Evolutionary conservation across 116 monocot species (phyloP), one percentile per base, ranked within the genome.

Genomic region (Zostera marina): DNA sequence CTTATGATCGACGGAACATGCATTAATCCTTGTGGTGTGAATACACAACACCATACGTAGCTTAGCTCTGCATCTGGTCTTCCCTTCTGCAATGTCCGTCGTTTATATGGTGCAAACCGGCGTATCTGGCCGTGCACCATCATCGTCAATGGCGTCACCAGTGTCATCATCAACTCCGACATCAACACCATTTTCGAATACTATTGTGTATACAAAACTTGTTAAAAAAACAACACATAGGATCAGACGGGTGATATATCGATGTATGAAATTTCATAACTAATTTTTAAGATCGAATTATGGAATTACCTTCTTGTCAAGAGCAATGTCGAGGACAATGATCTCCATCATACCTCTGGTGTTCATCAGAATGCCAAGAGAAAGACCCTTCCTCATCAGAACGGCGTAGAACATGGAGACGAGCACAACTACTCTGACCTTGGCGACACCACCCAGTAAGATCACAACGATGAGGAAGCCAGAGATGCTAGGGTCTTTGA

Each of bases 51-150:
- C 63, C 65, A 80, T 67, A 14, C 86, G 82, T n/a, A n/a, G n/a
- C n/a, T n/a, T 23, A 91, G 77, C 82, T 91, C 91, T 1, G 74
- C 13, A 40, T 74, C 79, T 7, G 79, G 77, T 44, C 59, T 64
- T 1, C 72, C 58, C 22, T 59, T 53, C 38, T 75, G 73, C 44
- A 91, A 53, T 39, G 68, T 91, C 9, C 91, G 69, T 8, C 82
- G 79, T 64, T 79, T 82, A 86, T 82, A 91, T 7, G 63, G n/a
- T 16, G 17, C 66, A 60, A 62, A 47, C 13, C 52, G 69, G 11
- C 56, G 44, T 21, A 72, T 19, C 2, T 76, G 70, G n/a, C 61
- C 47, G 59, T 76, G 52, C n/a, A 72, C 26, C 7, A 22, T 9
- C 38, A 41, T 66, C 44, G 76, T 64, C 17, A 74, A 59, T 38